phyloP scores from a whole-genome alignment of 2,329 filamentous ascomycete species.

The Penicillium frequentans region DNA sequence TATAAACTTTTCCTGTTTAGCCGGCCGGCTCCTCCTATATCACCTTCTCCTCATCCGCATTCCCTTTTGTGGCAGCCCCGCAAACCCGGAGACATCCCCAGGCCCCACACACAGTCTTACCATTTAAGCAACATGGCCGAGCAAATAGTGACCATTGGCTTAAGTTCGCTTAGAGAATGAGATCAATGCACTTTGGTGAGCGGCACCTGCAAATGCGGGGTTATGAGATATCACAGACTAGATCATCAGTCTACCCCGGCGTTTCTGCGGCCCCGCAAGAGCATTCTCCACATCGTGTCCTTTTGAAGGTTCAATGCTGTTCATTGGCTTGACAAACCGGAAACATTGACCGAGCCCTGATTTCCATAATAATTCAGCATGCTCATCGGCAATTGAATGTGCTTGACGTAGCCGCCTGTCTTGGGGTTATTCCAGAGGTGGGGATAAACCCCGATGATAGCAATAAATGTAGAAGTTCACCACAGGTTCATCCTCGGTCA shows the following conservation, averaged over 20 bases:
- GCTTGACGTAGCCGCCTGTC: neutral
- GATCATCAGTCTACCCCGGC: neutral
- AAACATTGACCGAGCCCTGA: slow-evolving; percentile 9
- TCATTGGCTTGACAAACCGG: slow-evolving; percentile 8
- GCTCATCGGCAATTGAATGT: slow-evolving; percentile 7
- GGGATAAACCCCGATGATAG: neutral
- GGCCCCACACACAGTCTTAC: neutral
- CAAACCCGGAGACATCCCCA: neutral
- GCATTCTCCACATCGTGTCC: slow-evolving; percentile 8
- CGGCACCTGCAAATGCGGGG: slow-evolving; percentile 5
- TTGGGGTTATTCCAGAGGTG: slow-evolving; percentile 9
- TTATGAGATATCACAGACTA: slow-evolving; percentile 4
- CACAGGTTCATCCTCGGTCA: neutral
- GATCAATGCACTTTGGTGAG: neutral
- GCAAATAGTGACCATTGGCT: neutral
- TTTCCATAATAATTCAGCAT: neutral
- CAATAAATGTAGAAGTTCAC: neutral
- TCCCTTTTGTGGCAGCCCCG: neutral
- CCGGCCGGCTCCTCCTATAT: neutral
- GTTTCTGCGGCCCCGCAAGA: slow-evolving; percentile 10
- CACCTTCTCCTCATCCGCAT: neutral
- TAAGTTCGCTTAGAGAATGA: neutral
- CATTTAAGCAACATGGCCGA: neutral
- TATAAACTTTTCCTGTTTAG: neutral
- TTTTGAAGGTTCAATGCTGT: neutral